Evolutionary conservation across 2,329 filamentous ascomycete genomes (phyloP).

Genomic region (Colletotrichum viniferum): DNA sequence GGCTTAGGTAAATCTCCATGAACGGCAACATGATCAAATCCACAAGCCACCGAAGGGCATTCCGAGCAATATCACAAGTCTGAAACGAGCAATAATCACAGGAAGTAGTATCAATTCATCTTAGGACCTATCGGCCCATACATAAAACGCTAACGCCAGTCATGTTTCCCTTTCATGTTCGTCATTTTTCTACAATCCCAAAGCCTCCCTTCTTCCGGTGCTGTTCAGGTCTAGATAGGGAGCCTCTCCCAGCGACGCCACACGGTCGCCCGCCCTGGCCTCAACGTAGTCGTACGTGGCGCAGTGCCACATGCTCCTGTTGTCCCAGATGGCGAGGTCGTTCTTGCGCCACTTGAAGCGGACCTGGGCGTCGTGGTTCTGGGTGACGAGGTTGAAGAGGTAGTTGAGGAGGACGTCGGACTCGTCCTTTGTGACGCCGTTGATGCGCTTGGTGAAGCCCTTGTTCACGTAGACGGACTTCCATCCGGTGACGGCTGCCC

Average conservation of each 20-base stretch:
- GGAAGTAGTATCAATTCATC: background rate
- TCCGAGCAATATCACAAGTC: rapidly evolving
- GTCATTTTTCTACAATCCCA: constrained; percentile 25
- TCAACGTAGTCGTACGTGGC: constrained; percentile 66
- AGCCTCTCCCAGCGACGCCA: constrained; percentile 46
- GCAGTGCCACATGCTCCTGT: constrained; percentile 54
- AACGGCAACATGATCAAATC: background rate
- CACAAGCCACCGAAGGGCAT: background rate
- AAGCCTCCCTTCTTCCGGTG: constrained; percentile 42
- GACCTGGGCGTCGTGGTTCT: constrained; percentile 64
- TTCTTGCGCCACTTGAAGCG: constrained; percentile 58
- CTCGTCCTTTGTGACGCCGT: constrained; percentile 58
- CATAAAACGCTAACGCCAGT: background rate
- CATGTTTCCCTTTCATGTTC: background rate
- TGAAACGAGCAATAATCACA: background rate
- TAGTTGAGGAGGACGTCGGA: constrained; percentile 55
- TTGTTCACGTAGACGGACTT: constrained; percentile 57
- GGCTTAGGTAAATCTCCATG: background rate
- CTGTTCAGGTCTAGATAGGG: constrained; percentile 44
- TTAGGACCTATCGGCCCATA: background rate
- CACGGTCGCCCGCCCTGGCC: constrained; percentile 45
- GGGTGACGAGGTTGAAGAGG: constrained; percentile 50
- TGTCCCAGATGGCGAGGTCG: constrained; percentile 70
- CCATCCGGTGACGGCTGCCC: constrained; percentile 56
- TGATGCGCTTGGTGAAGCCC: constrained; percentile 59